Base-by-base conservation (phyloP, 768 basidiomycete genomes). In the Hericium rajendrae region DNA sequence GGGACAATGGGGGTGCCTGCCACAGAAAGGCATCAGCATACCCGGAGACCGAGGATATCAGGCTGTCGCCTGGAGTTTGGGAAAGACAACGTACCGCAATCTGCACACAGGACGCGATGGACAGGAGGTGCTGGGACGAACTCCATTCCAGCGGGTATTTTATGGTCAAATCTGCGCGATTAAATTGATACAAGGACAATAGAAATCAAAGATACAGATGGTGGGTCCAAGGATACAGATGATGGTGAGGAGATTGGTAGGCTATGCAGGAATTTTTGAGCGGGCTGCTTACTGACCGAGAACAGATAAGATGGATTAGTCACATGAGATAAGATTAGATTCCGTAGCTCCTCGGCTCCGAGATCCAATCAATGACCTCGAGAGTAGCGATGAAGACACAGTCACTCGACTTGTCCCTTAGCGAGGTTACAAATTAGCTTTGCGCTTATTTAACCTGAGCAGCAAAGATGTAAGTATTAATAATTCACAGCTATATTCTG, bases 91-190 rank as follows among this genome's bases (percentile, higher is more conserved):
- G 59, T 68, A 83, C 91, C 91, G 65, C 91, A 94, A 72, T 93
- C 91, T 4, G 91, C 91, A 62, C 91, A 94, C 10, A 93, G 81
- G 9, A 93, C 88, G 26, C 89, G 82, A 69, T 87, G 89, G 2
- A 92, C 78, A 0, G 89, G 79, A 26, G 88, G 84, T 20, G 78
- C 76, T 32, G 88, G 83, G 16, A 82, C 74, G 67, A 90, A 91
- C 65, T 94, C 89, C 91, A 94, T 94, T 32, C 32, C 32, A 12
- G 38, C 24, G 37, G 49, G 10, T 38, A 11, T 32, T 46, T 20
- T 26, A 37, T 39, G 16, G 50, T 38, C n/a, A 9, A 18, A 55
- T 55, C 26, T 54, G 37, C 11, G 52, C 12, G 15, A 38, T 24
- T 26, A 18, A n/a, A 26, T 28, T 3, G 53, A 41, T 43, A 54